phyloP scores from a whole-genome alignment of 2,329 filamentous ascomycete species.

The Mycosphaerelloides madeirae region DNA sequence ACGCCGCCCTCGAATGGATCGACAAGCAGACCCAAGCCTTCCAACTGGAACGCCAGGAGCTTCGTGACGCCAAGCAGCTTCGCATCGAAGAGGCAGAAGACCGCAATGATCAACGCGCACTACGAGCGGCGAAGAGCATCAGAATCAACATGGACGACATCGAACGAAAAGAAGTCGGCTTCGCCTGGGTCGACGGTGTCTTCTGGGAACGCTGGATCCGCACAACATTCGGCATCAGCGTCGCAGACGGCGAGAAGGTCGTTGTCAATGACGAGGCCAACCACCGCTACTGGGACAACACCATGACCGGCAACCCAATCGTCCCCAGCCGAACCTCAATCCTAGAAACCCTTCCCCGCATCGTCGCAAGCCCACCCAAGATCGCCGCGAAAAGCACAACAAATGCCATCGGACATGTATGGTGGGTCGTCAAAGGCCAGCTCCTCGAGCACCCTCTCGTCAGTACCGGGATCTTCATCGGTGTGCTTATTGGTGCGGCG shows the following conservation, averaged over 20 bases:
- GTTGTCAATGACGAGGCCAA: constrained; percentile 97
- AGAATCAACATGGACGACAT: constrained; percentile 85
- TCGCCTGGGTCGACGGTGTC: constrained; percentile 94
- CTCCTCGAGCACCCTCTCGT: constrained; percentile 44
- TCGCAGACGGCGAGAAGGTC: constrained; percentile 81
- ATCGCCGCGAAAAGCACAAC: constrained; percentile 76
- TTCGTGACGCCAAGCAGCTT: constrained; percentile 89
- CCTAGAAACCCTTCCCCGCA: constrained; percentile 74
- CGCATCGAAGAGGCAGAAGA: constrained; percentile 96
- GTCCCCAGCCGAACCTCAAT: constrained; percentile 85
- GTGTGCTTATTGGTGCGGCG: constrained; percentile 36
- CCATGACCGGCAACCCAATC: constrained; percentile 83
- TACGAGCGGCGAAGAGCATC: constrained; percentile 84
- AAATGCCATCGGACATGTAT: constrained; percentile 64
- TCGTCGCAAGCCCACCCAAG: constrained; percentile 63
- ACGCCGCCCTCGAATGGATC: constrained; percentile 94
- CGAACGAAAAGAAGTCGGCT: constrained; percentile 81
- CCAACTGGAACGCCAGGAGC: constrained; percentile 86
- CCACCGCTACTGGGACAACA: constrained; percentile 91
- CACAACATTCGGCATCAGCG: constrained; percentile 89
- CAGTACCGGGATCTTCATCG: constrained; percentile 52
- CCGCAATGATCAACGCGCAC: constrained; percentile 79
- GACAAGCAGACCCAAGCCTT: constrained; percentile 90
- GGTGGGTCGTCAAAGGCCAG: constrained; percentile 45
- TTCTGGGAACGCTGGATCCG: constrained; percentile 98